Percentiles rank a stretch among this genome's conserved stretches.
phyloP scores from a whole-genome alignment of 306 rosid genomes.

The Ormosia semicastrata region DNA sequence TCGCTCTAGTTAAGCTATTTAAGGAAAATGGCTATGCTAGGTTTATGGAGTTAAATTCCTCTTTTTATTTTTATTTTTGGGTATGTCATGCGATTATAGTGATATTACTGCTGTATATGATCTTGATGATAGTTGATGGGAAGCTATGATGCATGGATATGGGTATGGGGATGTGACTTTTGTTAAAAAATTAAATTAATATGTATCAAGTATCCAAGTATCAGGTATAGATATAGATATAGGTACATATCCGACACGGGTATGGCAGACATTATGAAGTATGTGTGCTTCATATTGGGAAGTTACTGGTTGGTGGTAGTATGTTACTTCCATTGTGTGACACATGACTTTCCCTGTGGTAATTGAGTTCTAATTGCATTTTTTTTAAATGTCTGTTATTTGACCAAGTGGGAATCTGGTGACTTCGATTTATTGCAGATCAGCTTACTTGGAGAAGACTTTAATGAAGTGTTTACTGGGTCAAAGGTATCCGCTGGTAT shows the following conservation, averaged over 20 bases:
- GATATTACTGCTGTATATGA: not conserved
- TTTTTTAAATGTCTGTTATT: not conserved
- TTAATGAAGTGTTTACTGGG: slow-evolving; percentile 66
- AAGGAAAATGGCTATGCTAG: not conserved
- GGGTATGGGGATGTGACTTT: no score
- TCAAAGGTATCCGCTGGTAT: slow-evolving; percentile 81
- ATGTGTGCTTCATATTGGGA: no score
- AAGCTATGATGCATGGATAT: no score
- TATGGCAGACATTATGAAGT: no score
- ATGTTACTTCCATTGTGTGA: not conserved
- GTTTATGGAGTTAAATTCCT: not conserved
- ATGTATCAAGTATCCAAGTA: no score
- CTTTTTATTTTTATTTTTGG: not conserved
- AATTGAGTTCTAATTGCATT: not conserved
- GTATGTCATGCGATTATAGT: not conserved
- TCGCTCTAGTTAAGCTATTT: not conserved
- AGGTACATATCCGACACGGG: no score
- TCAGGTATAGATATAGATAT: no score
- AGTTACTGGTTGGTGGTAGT: not conserved
- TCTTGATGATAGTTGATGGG: not conserved
- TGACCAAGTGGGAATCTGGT: slow-evolving; percentile 5
- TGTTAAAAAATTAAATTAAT: no score
- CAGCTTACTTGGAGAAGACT: slow-evolving; percentile 60
- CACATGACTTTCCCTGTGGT: not conserved
- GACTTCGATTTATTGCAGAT: slow-evolving; percentile 50